Percentiles rank a stretch among this genome's conserved stretches.
phyloP scores from a whole-genome alignment of 2,329 filamentous ascomycete genomes.

The Sarocladium kiliense region DNA sequence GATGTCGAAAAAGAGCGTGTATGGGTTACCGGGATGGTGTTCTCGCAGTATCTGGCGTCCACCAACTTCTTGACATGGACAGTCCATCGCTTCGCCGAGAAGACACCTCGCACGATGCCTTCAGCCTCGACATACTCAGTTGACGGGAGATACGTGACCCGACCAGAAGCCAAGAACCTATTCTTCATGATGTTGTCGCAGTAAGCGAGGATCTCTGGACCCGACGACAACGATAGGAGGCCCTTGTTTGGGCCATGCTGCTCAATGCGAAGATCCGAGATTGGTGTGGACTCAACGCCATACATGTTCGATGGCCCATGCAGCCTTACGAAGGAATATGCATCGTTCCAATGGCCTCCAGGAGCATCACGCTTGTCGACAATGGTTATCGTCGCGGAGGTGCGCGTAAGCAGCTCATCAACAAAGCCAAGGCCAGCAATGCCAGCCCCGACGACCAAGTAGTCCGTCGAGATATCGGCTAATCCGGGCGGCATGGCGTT shows the following conservation, averaged over 20 bases:
- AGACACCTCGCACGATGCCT: not conserved
- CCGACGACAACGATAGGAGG: constrained; percentile 4
- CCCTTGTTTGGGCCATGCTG: constrained; percentile 9
- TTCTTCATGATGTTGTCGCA: constrained; percentile 7
- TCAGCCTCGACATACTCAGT: constrained; percentile 8
- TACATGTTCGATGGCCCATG: constrained; percentile 9
- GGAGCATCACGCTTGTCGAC: constrained; percentile 8
- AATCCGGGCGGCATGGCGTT: not conserved
- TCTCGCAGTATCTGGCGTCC: constrained; percentile 9
- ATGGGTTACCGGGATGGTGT: not conserved
- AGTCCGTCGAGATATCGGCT: constrained; percentile 5
- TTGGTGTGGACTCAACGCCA: constrained; percentile 8
- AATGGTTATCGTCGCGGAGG: constrained; percentile 7
- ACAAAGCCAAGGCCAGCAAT: constrained; percentile 9
- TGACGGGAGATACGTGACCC: constrained; percentile 1
- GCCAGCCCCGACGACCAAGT: constrained; percentile 9
- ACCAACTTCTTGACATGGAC: constrained; percentile 2
- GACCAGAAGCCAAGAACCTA: constrained; percentile 4
- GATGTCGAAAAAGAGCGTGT: constrained; percentile 4
- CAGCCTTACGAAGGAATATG: constrained; percentile 9
- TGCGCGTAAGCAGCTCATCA: constrained; percentile 10
- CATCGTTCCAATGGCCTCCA: constrained; percentile 10
- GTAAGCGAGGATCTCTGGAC: constrained; percentile 11
- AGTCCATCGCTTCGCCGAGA: not conserved
- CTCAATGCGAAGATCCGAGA: constrained; percentile 3